Evolutionary conservation across 169 alveolate species (phyloP).

Genomic region (Amoebophrya sp.): DNA sequence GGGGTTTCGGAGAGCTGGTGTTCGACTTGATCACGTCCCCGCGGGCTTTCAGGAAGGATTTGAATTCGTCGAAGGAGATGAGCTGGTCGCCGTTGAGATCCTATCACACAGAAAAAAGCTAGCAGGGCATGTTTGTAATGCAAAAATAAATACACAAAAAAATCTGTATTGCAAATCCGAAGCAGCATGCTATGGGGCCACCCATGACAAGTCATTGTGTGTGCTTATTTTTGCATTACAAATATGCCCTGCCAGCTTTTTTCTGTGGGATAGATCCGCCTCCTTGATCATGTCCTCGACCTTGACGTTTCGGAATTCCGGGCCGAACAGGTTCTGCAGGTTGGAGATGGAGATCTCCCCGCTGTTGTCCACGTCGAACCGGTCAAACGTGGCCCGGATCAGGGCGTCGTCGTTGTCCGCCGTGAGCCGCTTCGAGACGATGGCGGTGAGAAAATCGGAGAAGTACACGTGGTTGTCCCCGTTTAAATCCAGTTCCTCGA

Average conservation of each 20-base stretch:
- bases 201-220: no score
- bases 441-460: background rate
- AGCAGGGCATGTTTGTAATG: no score
- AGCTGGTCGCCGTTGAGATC: background rate
- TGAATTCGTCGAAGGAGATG: constrained; percentile 13
- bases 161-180: no score
- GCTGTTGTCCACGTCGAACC: constrained; percentile 11
- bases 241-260: no score
- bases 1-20: background rate
- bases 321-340: background rate
- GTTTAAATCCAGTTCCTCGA: background rate
- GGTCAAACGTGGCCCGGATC: background rate
- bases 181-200: no score
- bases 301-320: background rate
- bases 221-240: no score
- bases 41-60: background rate
- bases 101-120: no score
- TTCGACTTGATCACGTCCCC: background rate
- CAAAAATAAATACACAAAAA: no score
- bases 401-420: no score
- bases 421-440: no score
- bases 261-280: background rate
- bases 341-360: background rate
- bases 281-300: background rate
- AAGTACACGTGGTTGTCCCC: background rate